Base-by-base conservation (phyloP, 805 yeast genomes). In the Kodamaea fukazawae region DNA sequence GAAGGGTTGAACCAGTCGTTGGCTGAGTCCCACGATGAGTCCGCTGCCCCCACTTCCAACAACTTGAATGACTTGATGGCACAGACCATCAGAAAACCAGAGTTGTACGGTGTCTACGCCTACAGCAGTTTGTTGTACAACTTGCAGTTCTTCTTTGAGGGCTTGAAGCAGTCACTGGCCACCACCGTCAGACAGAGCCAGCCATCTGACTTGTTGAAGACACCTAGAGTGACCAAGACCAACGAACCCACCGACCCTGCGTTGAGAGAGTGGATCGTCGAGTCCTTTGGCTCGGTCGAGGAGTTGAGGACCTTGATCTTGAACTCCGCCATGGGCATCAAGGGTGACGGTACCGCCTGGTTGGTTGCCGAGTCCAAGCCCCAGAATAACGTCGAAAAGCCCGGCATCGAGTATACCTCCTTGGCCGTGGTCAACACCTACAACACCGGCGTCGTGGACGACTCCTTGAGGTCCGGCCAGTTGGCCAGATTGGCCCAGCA, bases 291-390 rank as follows among this genome's bases (percentile, higher is more conserved):
- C 5, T 79, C 90, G 0, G 46, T 87, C 7, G 77, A 74, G 11
- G 95, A 88, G 57, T 82, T 93, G 57, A 75, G 84, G 50, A 77
- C 85, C 1, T 71, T 86, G 34, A 61, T 93, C 32, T 55, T 86
- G 43, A 75, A 78, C 42, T 79, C 93, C 1, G 87, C 91, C 8
- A 63, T 70, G 36, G 75, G 83, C 3, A 76, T 88, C 45, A 79
- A 83, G 45, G 97, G 98, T 36, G 91, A 87, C 60, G 99, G 99
- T 3, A 81, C 75, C 62, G 85, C 90, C 8, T 93, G 97, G 93
- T 67, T 93, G 13, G 82, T 89, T 15, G 95, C 91, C 42, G 72
- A 71, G 61, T 70, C 59, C 11, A 58, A 58, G 32, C 51, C 57
- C 41, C 50, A 64, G 14, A 65, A 64, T 37, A 47, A 47, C 29